Evolutionary conservation across 1,139 yeast species (phyloP).

Genomic region (Yamadazyma buinensis): DNA sequence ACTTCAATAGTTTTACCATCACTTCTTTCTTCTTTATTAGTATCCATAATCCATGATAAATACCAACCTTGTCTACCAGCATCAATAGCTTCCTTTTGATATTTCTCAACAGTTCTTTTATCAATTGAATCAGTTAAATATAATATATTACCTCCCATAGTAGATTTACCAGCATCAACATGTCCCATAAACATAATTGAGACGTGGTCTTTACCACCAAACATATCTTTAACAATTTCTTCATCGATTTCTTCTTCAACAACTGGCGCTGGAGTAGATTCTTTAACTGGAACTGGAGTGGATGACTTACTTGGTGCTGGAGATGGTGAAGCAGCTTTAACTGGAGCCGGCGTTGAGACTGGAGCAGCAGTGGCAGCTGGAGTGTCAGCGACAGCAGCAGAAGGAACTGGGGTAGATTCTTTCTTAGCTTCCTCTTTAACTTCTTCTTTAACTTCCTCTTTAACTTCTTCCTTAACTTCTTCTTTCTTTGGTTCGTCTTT

Average conservation of each 20-base stretch:
- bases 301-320: slow-evolving; percentile 9
- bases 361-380: slow-evolving; percentile 19
- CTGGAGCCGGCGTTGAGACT: slow-evolving; percentile 30
- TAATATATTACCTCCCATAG: slow-evolving; percentile 97
- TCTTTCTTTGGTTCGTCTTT: slow-evolving; percentile 12
- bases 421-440: slow-evolving; percentile 20
- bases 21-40: slow-evolving; percentile 96
- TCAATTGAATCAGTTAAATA: slow-evolving; percentile 95
- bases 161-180: slow-evolving; percentile 98
- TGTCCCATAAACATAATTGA: slow-evolving; percentile 99
- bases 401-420: slow-evolving; percentile 16
- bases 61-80: slow-evolving; percentile 99
- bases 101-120: slow-evolving; percentile 98
- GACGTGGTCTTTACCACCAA: slow-evolving; percentile 95
- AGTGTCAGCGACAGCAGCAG: slow-evolving; percentile 3
- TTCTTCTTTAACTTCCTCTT: slow-evolving; percentile 8
- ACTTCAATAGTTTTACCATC: slow-evolving; percentile 99
- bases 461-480: slow-evolving; percentile 8
- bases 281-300: slow-evolving; percentile 18
- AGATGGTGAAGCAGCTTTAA: slow-evolving; percentile 5
- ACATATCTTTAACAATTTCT: slow-evolving; percentile 85
- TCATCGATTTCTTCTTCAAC: slow-evolving; percentile 87
- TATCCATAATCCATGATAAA: slow-evolving; percentile 98
- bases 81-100: slow-evolving; percentile 97
- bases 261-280: slow-evolving; percentile 37